phyloP scores from a whole-genome alignment of 176 grass and related monocot genomes.

The Zoysia japonica region DNA sequence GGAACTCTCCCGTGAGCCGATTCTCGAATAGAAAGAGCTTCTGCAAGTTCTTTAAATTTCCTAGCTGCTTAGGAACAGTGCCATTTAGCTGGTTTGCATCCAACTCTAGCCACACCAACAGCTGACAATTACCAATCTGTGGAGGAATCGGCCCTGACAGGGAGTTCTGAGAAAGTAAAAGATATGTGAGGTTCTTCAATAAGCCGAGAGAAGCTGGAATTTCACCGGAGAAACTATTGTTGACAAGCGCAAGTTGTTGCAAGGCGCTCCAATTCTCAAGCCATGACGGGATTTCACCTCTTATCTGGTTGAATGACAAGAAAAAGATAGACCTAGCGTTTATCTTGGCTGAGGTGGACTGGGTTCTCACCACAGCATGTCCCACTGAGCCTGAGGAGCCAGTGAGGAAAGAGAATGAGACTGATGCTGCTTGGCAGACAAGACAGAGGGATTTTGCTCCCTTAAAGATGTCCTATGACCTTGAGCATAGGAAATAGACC shows the following conservation, averaged over 20 bases:
- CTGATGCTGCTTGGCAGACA: too few species aligned
- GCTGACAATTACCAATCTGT: slow-evolving; percentile 51
- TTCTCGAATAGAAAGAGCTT: slow-evolving; percentile 50
- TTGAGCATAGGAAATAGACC: too few species aligned
- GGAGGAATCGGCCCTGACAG: slow-evolving; percentile 70
- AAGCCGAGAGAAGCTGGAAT: slow-evolving; percentile 60
- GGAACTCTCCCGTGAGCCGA: slow-evolving; percentile 53
- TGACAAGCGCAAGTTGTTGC: slow-evolving; percentile 30
- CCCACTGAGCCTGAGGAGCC: too few species aligned
- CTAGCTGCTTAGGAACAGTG: slow-evolving; percentile 52
- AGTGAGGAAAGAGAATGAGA: too few species aligned
- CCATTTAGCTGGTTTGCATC: slow-evolving; percentile 59
- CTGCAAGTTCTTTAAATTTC: slow-evolving; percentile 44
- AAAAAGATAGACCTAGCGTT: slow-evolving; percentile 42
- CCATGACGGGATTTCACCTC: slow-evolving; percentile 52
- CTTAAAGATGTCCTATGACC: too few species aligned
- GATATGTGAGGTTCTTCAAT: slow-evolving; percentile 52
- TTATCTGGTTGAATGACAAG: slow-evolving; percentile 56
- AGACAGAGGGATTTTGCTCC: too few species aligned
- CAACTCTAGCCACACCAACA: slow-evolving; percentile 44
- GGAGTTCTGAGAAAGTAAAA: slow-evolving; percentile 68
- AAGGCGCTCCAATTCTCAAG: slow-evolving; percentile 63
- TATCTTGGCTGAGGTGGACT: too few species aligned
- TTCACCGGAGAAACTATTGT: slow-evolving; percentile 58
- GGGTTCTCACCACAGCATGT: too few species aligned